A percentile compares a stretch with the other conserved stretches of the same genome.
These are phyloP conservation scores for Diutina scorzettiae DNA, from an alignment of 1,139 yeast species.

Conservation along the genomic window DNA sequence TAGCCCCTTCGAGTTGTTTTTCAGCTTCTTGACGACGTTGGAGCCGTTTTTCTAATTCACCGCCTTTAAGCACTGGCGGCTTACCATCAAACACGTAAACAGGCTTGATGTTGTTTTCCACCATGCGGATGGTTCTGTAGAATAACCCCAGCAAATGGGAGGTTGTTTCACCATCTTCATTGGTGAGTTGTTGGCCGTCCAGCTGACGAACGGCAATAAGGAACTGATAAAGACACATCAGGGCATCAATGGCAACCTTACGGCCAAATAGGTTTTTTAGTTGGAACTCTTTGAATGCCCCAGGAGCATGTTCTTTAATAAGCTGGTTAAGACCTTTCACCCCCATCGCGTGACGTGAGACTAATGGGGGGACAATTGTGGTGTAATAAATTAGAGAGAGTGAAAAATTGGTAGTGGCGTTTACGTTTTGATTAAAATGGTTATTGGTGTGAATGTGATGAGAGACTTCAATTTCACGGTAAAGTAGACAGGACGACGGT, in stretches of 20 bases:
- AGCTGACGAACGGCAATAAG: constrained; percentile 92
- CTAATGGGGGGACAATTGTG: too few species aligned
- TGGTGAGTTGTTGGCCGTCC: constrained; percentile 89
- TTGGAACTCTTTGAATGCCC: constrained; percentile 65
- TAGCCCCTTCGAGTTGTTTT: constrained; percentile 56
- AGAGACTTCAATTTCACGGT: too few species aligned
- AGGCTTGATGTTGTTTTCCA: constrained; percentile 89
- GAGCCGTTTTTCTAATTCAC: constrained; percentile 80
- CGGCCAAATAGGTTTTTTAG: constrained; percentile 84
- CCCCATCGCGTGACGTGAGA: constrained; percentile 3
- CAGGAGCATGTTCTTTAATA: constrained; percentile 81
- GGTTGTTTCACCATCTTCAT: constrained; percentile 86
- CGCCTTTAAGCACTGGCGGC: constrained; percentile 86
- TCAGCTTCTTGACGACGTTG: constrained; percentile 77
- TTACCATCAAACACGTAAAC: constrained; percentile 95
- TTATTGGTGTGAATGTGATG: too few species aligned
- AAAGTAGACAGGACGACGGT: too few species aligned
- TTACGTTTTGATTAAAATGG: too few species aligned
- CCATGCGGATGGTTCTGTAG: constrained; percentile 79
- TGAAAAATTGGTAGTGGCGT: too few species aligned
- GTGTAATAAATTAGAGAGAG: too few species aligned
- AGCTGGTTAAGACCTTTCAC: constrained; percentile 55
- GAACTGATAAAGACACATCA: constrained; percentile 93
- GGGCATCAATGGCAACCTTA: constrained; percentile 82
- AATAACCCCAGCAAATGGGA: constrained; percentile 94